These are phyloP conservation scores for Nematodospora anomalae DNA, from an alignment of 1,139 yeast species.

Conservation along the genomic window DNA sequence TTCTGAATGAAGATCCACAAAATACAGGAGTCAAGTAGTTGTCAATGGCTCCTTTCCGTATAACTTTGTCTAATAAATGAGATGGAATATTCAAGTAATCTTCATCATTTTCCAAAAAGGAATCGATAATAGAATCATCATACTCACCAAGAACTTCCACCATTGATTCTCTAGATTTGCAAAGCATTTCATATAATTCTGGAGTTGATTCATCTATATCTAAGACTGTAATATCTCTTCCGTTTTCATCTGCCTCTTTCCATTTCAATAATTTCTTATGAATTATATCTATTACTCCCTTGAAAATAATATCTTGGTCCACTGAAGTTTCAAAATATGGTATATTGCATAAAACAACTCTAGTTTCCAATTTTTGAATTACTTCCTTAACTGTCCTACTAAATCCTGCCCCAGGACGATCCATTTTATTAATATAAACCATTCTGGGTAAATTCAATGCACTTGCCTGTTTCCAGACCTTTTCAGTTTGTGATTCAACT, in stretches of 20 bases:
- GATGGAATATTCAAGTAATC: conserved; percentile 67
- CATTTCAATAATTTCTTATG: conserved; percentile 66
- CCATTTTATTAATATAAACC: conserved; percentile 92
- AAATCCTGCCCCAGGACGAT: conserved; percentile 92
- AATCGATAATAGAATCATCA: conserved; percentile 75
- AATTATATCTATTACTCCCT: conserved; percentile 83
- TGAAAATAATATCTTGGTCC: conserved; percentile 49
- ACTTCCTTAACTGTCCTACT: conserved; percentile 87
- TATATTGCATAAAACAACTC: conserved; percentile 72
- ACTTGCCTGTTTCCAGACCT: conserved; percentile 89
- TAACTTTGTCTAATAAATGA: conserved; percentile 50
- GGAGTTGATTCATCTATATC: conserved; percentile 38
- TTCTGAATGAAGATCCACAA: conserved; percentile 90
- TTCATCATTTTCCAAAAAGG: conserved; percentile 69
- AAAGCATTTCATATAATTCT: conserved; percentile 48
- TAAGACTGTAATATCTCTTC: conserved; percentile 53
- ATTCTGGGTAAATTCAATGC: conserved; percentile 68
- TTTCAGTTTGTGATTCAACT: conserved; percentile 96
- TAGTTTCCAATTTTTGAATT: conserved; percentile 71
- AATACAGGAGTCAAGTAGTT: conserved; percentile 72
- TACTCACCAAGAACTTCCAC: conserved; percentile 82
- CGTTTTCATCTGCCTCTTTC: conserved; percentile 52
- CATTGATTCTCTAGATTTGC: conserved; percentile 66
- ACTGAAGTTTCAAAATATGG: conserved; percentile 60
- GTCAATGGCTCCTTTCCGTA: conserved; percentile 61